phyloP scores from a whole-genome alignment of 768 basidiomycete species.

The Sarcodon aspratus region DNA sequence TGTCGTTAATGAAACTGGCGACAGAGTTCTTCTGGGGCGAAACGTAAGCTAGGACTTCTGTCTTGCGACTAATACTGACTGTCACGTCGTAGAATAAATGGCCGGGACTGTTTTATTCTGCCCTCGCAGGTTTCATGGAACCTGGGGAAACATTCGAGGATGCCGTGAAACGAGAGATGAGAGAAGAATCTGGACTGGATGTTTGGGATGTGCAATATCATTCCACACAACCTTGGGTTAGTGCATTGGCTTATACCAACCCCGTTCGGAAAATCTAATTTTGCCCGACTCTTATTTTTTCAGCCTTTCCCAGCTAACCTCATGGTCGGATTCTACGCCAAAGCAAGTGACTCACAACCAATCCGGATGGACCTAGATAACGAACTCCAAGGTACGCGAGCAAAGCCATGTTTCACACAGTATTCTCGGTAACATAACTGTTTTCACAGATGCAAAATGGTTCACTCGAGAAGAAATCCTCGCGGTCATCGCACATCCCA shows the following conservation, averaged over 20 bases:
- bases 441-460: conserved; percentile 71
- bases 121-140: conserved; percentile 89
- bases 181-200: conserved; percentile 92
- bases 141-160: conserved; percentile 94
- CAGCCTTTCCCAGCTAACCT: conserved; percentile 86
- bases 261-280: not conserved
- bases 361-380: conserved; percentile 87
- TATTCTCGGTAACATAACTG: not conserved
- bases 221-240: conserved; percentile 79
- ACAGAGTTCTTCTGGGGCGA: conserved; percentile 80
- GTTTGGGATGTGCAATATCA: conserved; percentile 81
- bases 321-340: conserved; percentile 86
- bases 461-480: conserved; percentile 68
- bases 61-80: not conserved
- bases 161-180: conserved; percentile 83
- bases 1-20: conserved; percentile 65
- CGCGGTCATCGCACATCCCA: conserved; percentile 43
- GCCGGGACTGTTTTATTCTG: conserved; percentile 69
- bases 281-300: not conserved
- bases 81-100: conserved; percentile 24
- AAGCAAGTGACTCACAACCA: conserved; percentile 58
- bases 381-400: conserved; percentile 72
- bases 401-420: not conserved
- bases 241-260: conserved; percentile 8
- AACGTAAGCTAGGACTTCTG: conserved; percentile 38